Evolutionary conservation across 1,139 yeast genomes (phyloP), one percentile per base, ranked within the genome.

Genomic region (Candida tropicalis): DNA sequence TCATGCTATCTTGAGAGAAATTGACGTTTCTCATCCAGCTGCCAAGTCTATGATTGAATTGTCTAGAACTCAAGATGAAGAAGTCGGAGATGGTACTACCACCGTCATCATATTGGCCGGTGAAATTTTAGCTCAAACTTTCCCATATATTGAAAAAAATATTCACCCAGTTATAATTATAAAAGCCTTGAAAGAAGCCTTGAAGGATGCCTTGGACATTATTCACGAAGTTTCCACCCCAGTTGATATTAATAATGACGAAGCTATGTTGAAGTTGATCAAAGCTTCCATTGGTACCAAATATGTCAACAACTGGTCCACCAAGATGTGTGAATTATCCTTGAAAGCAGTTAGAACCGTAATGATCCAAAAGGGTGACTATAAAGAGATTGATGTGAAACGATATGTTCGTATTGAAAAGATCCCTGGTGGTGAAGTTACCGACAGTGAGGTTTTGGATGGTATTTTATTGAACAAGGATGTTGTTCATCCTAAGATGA

Each of bases 51-150:
- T 95, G 98, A 87, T 95, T 61, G 99, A 95, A 68, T 78, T 95
- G 55, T 84, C 95, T 57, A 81, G 99, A 70, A 91, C 99, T 7
- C 99, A 93, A 70, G 99, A 95, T 63, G 99, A 95, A 68, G 99
- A 95, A 70, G 98, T 93, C 49, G 99, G 99, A 42, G 99, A 93
- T 63, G 99, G 99, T 50, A 93, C 99, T 48, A 93, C 99, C 28
- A 86, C 97, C 8, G 99, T 93, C 44, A 91, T 93, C 58, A 87
- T 87, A 45, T 73, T 91, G 53, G 98, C 99, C 6, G 99, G 99
- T 48, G 99, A 93, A 64, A 89, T 93, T 49, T 75, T 93, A 53
- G 97, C 98, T 2, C 98, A 91, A 66, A 84, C 97, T 28, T 90
- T 87, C 66, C 97, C 97, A 41, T 90, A 90, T 64, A 80, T 84